phyloP scores from a whole-genome alignment of 2,329 filamentous ascomycete genomes.

The Fusarium luffae region DNA sequence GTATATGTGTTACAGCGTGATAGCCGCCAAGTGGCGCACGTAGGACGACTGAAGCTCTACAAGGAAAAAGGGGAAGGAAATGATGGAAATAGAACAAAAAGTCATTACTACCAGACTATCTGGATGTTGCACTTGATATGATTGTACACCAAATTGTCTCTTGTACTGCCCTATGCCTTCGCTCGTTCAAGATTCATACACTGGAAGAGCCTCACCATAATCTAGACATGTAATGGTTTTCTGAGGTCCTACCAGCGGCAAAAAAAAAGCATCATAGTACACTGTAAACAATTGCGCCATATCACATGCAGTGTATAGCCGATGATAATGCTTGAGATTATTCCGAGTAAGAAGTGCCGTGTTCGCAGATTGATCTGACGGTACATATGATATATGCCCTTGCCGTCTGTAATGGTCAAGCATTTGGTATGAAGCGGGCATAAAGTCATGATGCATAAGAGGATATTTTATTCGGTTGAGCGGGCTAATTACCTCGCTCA shows the following conservation, averaged over 20 bases:
- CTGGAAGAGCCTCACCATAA: background rate
- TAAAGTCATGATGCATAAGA: slow-evolving; percentile 9
- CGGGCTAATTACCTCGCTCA: slow-evolving; percentile 4
- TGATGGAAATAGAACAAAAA: slow-evolving; percentile 19
- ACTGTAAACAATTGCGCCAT: background rate
- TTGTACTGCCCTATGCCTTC: background rate
- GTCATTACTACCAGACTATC: background rate
- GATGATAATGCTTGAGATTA: background rate
- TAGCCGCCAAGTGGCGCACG: background rate
- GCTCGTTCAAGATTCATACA: background rate
- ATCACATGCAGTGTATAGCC: background rate
- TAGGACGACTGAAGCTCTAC: background rate
- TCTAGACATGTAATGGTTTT: background rate
- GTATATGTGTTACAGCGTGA: slow-evolving; percentile 16
- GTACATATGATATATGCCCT: no score
- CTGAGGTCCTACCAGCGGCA: background rate
- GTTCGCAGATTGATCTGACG: background rate
- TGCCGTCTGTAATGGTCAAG: background rate
- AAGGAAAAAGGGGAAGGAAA: background rate
- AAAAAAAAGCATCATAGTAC: background rate
- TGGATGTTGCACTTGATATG: no score
- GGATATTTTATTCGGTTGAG: slow-evolving; percentile 26
- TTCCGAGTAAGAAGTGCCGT: background rate
- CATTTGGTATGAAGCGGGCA: no score
- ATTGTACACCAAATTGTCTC: background rate